phyloP scores from a whole-genome alignment of 140 eudicot species.

The Oenanthe javanica region DNA sequence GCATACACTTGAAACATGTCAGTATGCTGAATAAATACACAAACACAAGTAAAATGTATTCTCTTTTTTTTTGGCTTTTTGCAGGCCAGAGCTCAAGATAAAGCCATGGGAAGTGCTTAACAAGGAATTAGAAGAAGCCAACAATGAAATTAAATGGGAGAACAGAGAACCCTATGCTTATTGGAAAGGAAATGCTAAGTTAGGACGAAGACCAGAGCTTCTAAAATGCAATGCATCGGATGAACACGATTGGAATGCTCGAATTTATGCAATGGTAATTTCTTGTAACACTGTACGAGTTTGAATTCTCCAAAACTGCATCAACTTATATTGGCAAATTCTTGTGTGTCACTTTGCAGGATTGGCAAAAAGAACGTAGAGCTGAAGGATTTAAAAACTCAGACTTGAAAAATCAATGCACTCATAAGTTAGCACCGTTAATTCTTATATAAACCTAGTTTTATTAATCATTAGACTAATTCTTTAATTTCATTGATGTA shows the following conservation, averaged over 20 bases:
- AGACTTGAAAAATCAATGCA: slow-evolving; percentile 72
- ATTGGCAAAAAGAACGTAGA: slow-evolving; percentile 40
- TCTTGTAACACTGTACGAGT: background rate
- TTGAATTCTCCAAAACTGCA: background rate
- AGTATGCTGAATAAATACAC: background rate
- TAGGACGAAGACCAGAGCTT: slow-evolving; percentile 47
- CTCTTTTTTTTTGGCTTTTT: background rate
- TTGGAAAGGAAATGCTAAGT: slow-evolving; percentile 70
- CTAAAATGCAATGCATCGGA: slow-evolving; percentile 44
- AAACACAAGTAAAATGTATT: background rate
- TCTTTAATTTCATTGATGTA: slow-evolving; percentile 13
- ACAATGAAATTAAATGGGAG: slow-evolving; percentile 37
- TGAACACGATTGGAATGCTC: slow-evolving; percentile 52
- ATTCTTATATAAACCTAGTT: background rate
- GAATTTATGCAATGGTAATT: slow-evolving; percentile 43
- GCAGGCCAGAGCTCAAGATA: slow-evolving; percentile 86
- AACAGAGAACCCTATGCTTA: slow-evolving; percentile 72
- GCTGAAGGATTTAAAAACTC: slow-evolving; percentile 51
- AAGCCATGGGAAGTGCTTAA: slow-evolving; percentile 62
- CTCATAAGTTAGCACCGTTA: slow-evolving; percentile 42
- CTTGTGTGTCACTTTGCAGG: slow-evolving; percentile 26
- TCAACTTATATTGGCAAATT: background rate
- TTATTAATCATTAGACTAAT: background rate
- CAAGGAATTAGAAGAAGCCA: slow-evolving; percentile 51
- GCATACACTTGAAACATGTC: too few species aligned